Evolutionary conservation across 805 yeast species (phyloP).

Genomic region (Candida xyloterini): DNA sequence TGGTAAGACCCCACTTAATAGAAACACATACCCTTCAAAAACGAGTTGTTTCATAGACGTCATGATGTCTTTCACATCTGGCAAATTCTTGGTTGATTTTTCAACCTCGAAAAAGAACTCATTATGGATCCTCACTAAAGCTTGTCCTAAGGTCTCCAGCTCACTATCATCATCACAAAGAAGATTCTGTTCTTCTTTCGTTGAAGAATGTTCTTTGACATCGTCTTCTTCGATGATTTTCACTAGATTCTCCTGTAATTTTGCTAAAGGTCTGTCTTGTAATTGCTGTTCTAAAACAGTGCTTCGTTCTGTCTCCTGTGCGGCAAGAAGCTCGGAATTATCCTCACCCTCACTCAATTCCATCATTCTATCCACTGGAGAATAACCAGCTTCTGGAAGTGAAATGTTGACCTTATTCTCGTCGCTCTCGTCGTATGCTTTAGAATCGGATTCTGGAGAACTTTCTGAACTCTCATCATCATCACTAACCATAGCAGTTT

Average conservation of each 20-base stretch:
- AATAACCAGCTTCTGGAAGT: conserved; percentile 28
- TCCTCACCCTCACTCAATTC: conserved; percentile 51
- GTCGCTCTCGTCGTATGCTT: conserved; percentile 22
- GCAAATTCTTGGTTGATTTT: conserved; percentile 31
- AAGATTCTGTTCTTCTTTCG: conserved; percentile 43
- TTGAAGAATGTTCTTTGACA: conserved; percentile 19
- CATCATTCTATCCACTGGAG: conserved; percentile 49
- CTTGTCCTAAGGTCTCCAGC: conserved; percentile 57
- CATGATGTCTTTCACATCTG: conserved; percentile 68
- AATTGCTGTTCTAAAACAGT: conserved; percentile 76
- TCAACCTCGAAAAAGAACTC: conserved; percentile 58
- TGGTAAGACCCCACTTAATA: conserved; percentile 89
- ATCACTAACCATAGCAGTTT: conserved; percentile 14
- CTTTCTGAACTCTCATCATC: conserved; percentile 15
- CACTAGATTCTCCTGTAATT: conserved; percentile 71
- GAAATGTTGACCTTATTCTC: conserved; percentile 20
- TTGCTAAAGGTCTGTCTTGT: conserved; percentile 80
- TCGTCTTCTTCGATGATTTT: conserved; percentile 39
- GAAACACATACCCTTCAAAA: conserved; percentile 62
- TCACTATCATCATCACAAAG: conserved; percentile 81
- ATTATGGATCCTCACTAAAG: conserved; percentile 60
- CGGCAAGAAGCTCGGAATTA: conserved; percentile 45
- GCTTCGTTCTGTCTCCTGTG: conserved; percentile 61
- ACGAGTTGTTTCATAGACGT: conserved; percentile 71
- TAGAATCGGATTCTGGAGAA: conserved; percentile 5